Evolutionary conservation across 2,329 filamentous ascomycete species (phyloP).

Genomic region (Rutstroemia sydowiana): DNA sequence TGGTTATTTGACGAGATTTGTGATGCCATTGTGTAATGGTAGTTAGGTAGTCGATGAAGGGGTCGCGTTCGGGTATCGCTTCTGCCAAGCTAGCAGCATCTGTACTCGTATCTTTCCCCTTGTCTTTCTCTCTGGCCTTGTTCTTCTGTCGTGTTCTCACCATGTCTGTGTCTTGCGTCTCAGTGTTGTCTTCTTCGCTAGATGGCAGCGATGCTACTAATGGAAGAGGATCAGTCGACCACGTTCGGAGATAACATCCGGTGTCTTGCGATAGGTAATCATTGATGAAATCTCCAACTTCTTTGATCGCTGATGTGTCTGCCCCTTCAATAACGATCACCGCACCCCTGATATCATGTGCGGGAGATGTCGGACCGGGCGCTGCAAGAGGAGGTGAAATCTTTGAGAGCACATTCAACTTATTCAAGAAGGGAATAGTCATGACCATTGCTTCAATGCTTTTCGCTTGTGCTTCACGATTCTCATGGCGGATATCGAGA

Average conservation of each 20-base stretch:
- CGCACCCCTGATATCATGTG: constrained; percentile 55
- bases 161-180: constrained; percentile 13
- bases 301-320: constrained; percentile 41
- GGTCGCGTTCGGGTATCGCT: constrained; percentile 19
- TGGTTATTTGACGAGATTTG: constrained; percentile 63
- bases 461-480: constrained; percentile 33
- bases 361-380: constrained; percentile 29
- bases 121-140: not conserved
- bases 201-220: not conserved
- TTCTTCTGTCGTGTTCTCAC: not conserved
- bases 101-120: not conserved
- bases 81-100: not conserved
- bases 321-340: constrained; percentile 80
- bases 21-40: constrained; percentile 68
- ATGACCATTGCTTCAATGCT: constrained; percentile 65
- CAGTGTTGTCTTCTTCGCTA: constrained; percentile 10
- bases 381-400: constrained; percentile 62
- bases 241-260: constrained; percentile 25
- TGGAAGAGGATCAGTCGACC: constrained; percentile 13
- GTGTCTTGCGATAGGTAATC: constrained; percentile 24
- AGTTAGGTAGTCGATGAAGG: constrained; percentile 55
- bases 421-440: constrained; percentile 66
- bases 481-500: constrained; percentile 25
- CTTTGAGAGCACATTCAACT: constrained; percentile 67
- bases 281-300: constrained; percentile 56